Evolutionary conservation across 306 rosid species (phyloP).

Genomic region (Prosopis cineraria): DNA sequence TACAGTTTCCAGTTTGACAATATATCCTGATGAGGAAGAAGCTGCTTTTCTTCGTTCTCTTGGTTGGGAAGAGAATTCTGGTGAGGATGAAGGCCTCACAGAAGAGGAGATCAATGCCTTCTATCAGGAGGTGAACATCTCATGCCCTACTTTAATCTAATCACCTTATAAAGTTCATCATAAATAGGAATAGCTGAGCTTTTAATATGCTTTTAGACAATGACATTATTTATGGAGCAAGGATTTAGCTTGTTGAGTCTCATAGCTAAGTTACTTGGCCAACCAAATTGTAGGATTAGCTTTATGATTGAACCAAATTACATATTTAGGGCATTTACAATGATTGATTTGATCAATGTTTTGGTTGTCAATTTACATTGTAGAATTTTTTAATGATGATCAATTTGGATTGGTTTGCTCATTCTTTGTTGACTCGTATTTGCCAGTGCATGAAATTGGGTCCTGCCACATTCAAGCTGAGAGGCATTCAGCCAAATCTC

Average conservation of each 20-base stretch:
- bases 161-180: conserved; percentile 1
- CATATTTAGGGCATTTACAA: background rate
- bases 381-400: background rate
- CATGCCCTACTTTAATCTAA: conserved; percentile 1
- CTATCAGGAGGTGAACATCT: conserved; percentile 65
- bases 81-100: conserved; percentile 92
- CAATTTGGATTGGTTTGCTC: conserved; percentile 12
- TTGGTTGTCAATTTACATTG: background rate
- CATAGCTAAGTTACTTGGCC: background rate
- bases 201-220: background rate
- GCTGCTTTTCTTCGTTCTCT: conserved; percentile 95
- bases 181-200: conserved; percentile 6
- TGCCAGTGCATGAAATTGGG: conserved; percentile 65
- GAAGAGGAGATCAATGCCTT: conserved; percentile 94
- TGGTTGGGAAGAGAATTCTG: conserved; percentile 95
- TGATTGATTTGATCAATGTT: conserved; percentile 5
- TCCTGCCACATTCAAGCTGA: conserved; percentile 54
- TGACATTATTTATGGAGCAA: background rate
- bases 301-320: background rate
- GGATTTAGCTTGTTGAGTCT: conserved; percentile 1
- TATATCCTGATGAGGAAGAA: conserved; percentile 83
- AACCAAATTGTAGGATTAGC: background rate
- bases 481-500: conserved; percentile 74
- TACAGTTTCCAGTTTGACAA: conserved; percentile 40
- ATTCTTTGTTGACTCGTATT: conserved; percentile 25